Evolutionary conservation across 2,329 filamentous ascomycete species (phyloP).

Genomic region (Monosporascus sp.): DNA sequence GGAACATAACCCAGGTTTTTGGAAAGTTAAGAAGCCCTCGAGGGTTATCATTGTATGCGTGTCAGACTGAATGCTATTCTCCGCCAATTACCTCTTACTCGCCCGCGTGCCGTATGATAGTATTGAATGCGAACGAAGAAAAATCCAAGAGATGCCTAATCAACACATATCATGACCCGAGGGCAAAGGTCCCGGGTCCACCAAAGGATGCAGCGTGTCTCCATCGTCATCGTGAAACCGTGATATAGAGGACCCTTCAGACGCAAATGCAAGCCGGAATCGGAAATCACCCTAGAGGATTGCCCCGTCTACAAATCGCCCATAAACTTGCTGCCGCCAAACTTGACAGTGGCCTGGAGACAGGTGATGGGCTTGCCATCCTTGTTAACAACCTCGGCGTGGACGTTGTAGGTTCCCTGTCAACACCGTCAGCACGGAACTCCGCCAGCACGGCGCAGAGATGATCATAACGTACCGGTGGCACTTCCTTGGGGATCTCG

Average conservation of each 20-base stretch:
- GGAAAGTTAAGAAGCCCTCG: too few species aligned
- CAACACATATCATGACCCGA: conserved; percentile 6
- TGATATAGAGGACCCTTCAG: neutral
- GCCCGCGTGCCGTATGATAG: too few species aligned
- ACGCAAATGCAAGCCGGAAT: neutral
- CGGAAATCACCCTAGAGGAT: neutral
- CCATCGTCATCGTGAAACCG: conserved; percentile 9
- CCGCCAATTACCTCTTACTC: too few species aligned
- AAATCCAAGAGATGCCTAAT: conserved; percentile 5
- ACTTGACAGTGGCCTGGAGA: conserved; percentile 68
- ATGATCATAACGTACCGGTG: conserved; percentile 60
- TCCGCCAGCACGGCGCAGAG: neutral
- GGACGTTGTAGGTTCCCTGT: conserved; percentile 84
- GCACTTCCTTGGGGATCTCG: conserved; percentile 79
- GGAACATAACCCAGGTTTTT: too few species aligned
- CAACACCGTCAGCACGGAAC: conserved; percentile 12
- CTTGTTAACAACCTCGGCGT: conserved; percentile 75
- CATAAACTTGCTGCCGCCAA: conserved; percentile 39
- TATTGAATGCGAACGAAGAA: neutral
- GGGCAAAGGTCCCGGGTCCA: conserved; percentile 5
- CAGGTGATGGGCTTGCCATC: conserved; percentile 78
- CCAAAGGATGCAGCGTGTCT: conserved; percentile 9
- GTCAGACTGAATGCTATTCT: too few species aligned
- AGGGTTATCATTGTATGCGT: too few species aligned
- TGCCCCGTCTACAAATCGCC: conserved; percentile 8